Evolutionary conservation across 2,329 filamentous ascomycete species (phyloP).

Genomic region (Colletotrichum filicis): DNA sequence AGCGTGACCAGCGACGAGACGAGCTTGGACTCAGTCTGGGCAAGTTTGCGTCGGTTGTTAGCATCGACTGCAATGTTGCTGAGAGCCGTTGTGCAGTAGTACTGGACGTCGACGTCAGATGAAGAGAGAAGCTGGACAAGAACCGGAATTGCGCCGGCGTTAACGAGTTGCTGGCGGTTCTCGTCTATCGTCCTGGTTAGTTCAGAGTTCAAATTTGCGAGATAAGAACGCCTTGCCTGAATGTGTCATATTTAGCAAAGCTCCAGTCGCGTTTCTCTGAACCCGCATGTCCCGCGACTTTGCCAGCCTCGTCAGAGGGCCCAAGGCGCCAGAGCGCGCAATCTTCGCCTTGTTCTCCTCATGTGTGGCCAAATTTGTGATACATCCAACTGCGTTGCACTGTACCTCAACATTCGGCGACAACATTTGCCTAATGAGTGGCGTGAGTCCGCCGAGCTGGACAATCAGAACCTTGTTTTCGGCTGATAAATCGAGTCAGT

Average conservation of each 20-base stretch:
- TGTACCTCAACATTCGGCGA: slow-evolving; percentile 98
- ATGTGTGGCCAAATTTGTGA: slow-evolving; percentile 97
- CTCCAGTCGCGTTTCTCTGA: slow-evolving; percentile 95
- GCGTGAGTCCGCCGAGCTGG: slow-evolving; percentile 86
- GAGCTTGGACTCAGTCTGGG: slow-evolving; percentile 88
- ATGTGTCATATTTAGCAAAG: slow-evolving; percentile 98
- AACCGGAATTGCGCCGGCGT: slow-evolving; percentile 96
- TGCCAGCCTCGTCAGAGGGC: slow-evolving; percentile 88
- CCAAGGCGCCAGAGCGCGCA: slow-evolving; percentile 91
- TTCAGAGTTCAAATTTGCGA: background rate
- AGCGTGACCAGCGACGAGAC: slow-evolving; percentile 94
- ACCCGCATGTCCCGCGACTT: slow-evolving; percentile 99
- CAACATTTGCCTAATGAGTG: slow-evolving; percentile 97
- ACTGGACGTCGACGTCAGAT: slow-evolving; percentile 95
- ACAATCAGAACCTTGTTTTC: slow-evolving; percentile 99
- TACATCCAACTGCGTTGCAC: slow-evolving; percentile 98
- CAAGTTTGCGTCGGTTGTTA: slow-evolving; percentile 89
- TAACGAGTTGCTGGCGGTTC: slow-evolving; percentile 96
- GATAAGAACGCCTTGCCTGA: slow-evolving; percentile 73
- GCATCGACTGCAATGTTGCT: slow-evolving; percentile 98
- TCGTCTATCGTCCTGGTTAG: slow-evolving; percentile 72
- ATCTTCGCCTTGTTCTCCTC: slow-evolving; percentile 99
- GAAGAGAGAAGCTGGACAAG: slow-evolving; percentile 95
- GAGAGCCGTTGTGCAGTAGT: slow-evolving; percentile 98
- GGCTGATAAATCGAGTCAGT: slow-evolving; percentile 62